Base-by-base conservation (phyloP, 225 moss, liverwort and hornwort species). In the Bryoerythrophyllum caledonicum region DNA sequence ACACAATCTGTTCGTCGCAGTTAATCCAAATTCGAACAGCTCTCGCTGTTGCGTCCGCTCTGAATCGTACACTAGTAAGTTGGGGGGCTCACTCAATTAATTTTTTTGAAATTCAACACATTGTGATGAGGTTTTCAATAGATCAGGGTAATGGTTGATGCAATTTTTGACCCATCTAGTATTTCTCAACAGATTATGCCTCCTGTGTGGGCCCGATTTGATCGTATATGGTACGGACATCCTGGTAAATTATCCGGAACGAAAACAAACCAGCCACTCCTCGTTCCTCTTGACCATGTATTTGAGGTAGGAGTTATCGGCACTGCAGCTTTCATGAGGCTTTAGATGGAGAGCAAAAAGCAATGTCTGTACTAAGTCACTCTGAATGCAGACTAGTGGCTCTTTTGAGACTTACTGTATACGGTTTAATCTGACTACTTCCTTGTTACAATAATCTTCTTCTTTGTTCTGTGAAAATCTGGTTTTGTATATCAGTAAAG, bases 281-380 rank as follows among this genome's bases (percentile, higher is more conserved):
- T 60, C 91, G n/a, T 94, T 74, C 96, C 96, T 65, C 91, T 96
- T 66, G 96, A 96, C 81, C 96, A 96, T 81, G 87, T 96, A 65
- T 92, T 96, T 81, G 96, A 96, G 85, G 96, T 94, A 69, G 69
- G 81, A 62, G 49, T 68, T n/a, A n/a, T n/a, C n/a, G n/a, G n/a
- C n/a, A n/a, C n/a, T n/a, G n/a, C n/a, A n/a, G n/a, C 37, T 63
- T 19, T 25, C 35, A 46, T 43, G 40, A 3, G 58, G 43, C 34
- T n/a, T 60, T 69, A 12, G 41, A n/a, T n/a, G n/a, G n/a, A n/a
- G n/a, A n/a, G n/a, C n/a, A n/a, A n/a, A n/a, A n/a, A n/a, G n/a
- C n/a, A n/a, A n/a, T n/a, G n/a, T n/a, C n/a, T n/a, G n/a, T n/a
- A n/a, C n/a, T n/a, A n/a, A n/a, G n/a, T n/a, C n/a, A n/a, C n/a